Percentiles rank a stretch among this genome's conserved stretches.
These are phyloP conservation scores for Porphyra umbilicalis DNA, from an alignment of 31 red algal species.

Conservation along the genomic window DNA sequence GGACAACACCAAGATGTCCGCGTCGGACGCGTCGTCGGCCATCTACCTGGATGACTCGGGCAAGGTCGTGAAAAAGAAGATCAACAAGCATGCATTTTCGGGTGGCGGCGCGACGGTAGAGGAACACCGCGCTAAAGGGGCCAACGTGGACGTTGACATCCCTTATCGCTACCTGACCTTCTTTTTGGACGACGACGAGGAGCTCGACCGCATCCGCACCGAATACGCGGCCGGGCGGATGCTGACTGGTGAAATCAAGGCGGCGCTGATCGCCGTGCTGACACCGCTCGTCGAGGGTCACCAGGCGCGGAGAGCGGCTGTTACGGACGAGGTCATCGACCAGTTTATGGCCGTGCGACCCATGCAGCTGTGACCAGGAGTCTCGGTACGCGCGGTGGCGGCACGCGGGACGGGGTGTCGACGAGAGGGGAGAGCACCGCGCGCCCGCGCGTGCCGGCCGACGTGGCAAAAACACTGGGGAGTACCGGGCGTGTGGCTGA, in stretches of 20 bases:
- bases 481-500: too few species aligned
- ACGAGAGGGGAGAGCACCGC: too few species aligned
- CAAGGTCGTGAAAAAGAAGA: constrained; percentile 79
- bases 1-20: constrained; percentile 89
- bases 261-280: constrained; percentile 53
- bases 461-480: too few species aligned
- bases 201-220: constrained; percentile 51
- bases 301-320: constrained; percentile 42
- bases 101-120: constrained; percentile 90
- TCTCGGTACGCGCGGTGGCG: too few species aligned
- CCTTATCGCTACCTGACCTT: constrained; percentile 87
- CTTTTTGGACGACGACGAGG: constrained; percentile 78
- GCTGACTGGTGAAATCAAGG: constrained; percentile 92
- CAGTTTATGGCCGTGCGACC: constrained; percentile 51
- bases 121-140: constrained; percentile 80
- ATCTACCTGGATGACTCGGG: constrained; percentile 82
- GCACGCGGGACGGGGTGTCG: too few species aligned
- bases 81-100: constrained; percentile 96
- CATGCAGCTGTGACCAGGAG: constrained; percentile 56
- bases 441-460: too few species aligned
- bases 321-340: constrained; percentile 50
- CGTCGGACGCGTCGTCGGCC: constrained; percentile 49
- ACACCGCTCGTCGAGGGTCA: constrained; percentile 58
- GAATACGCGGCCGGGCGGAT: constrained; percentile 65
- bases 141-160: constrained; percentile 60